Base-by-base conservation (phyloP, 768 basidiomycete genomes). In the Rhizopogon vesiculosus region DNA sequence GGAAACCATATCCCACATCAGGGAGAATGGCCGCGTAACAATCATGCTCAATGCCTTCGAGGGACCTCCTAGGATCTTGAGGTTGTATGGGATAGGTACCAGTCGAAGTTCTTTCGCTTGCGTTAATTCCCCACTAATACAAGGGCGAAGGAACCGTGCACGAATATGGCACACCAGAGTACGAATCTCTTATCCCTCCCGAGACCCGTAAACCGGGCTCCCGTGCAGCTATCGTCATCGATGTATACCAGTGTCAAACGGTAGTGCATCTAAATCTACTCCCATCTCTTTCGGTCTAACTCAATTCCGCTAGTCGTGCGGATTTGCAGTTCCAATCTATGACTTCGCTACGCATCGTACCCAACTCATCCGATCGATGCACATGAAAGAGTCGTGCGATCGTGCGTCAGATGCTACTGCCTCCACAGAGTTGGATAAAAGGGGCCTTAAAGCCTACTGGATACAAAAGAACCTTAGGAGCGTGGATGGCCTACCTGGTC, bases 91-190 rank as follows among this genome's bases (percentile, higher is more conserved):
- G 5, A 75, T 64, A 62, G 85, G 85, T 81, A 54, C 39, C 76
- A 38, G 31, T 45, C 16, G 7, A 16, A 2, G 8, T 41, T 19
- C 6, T 5, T 29, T 19, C 8, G 13, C 18, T 7, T 29, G 8
- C 16, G 41, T 38, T 41, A 9, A 4, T 16, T 9, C 7, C 18
- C 10, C 45, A 38, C 41, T 57, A 15, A 58, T 31, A 25, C 25
- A 18, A n/a, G 28, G 7, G 16, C 42, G 42, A 51, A 86, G 87
- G 85, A 3, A 78, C 76, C 3, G 79, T 80, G 6, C 73, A 86
- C 58, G 86, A 89, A 64, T 82, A 81, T 57, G 86, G 84, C 16
- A 79, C 83, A 7, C 76, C 78, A 1, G 83, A 83, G 61, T 89
- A 84, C 63, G 74, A 83, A 46, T 65, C 63, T 0, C 74, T 82